Base-by-base conservation (phyloP, 2,329 filamentous ascomycete species). In the Phialemonium atrogriseum region DNA sequence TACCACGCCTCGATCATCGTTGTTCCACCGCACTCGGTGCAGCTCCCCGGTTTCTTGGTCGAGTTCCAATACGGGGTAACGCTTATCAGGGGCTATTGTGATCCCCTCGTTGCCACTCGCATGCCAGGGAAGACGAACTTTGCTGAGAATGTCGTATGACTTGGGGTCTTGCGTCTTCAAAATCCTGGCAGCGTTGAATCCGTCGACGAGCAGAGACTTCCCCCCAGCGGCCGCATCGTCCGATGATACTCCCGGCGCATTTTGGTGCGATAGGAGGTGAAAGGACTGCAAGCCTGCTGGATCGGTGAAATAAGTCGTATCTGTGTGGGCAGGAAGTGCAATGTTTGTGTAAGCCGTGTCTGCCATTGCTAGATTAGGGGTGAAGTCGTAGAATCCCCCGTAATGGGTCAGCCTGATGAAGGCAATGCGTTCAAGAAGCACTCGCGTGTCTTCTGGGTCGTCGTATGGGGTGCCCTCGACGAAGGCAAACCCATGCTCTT, bases 301-400 rank as follows among this genome's bases (percentile, higher is more conserved):
- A 41, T 96, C 89, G 14, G 77, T 87, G 60, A 96, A 96, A 58
- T 98, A 96, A 1, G 89, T 94, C 6, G 77, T 96, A 59, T 98
- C 91, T 1, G 89, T 96, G 56, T 98, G 91, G 1, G 84, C 80
- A 13, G 77, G 75, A 3, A 98, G 72, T 1, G 79, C 78, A 30
- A 91, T 68, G 46, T 82, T 86, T 2, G 89, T 95, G 60, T 96
- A 98, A 4, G 87, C 87, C 2, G 84, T 93, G 49, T 94, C 87
- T 42, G 88, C 88, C 50, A 81, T 81, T 17, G 85, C 80, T 15
- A 95, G 71, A 55, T 95, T 84, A 5, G 88, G 82, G 1, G 84
- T 84, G 55, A 96, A 96, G 57, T 95, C 89, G 47, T 73, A 74
- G 50, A 71, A 70, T 37, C 60, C 75, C 62, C 85, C 89, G 55